Evolutionary conservation across 805 yeast species (phyloP), one percentile per base, ranked within the genome.

Genomic region (Saturnispora quitensis): DNA sequence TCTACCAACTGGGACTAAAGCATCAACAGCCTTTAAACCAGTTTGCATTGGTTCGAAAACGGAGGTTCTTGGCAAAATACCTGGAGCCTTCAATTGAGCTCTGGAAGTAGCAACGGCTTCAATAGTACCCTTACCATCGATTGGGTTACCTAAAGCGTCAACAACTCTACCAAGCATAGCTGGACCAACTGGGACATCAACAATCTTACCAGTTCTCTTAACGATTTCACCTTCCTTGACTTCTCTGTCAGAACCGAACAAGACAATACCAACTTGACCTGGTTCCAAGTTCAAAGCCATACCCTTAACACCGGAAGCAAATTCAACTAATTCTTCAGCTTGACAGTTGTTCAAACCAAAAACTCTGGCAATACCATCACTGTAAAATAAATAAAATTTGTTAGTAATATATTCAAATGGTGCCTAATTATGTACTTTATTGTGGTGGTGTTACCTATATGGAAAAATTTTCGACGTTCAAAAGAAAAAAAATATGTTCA

Each of bases 361-460:
- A 70, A 93, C 96, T 84, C 98, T 95, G 74, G 99, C 99, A 73
- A 93, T 93, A 93, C 99, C 99, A 77, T 93, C 99, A 86, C 99
- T 82, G 68, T 52, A 15, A 51, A 38, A 27, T 22, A 22, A n/a
- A 40, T 40, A 28, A 27, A 20, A 5, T 33, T 10, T 38, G 34
- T 46, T 46, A 46, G 42, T 46, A 40, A 25, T 6, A 25, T 20
- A 46, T 45, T 52, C 51, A 43, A 44, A 51, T 53, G 31, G 48
- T 45, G 40, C 12, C n/a, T 33, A 24, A 50, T 4, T 22, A 40
- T 9, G 8, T 33, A 48, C 9, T 42, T 20, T 25, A 13, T 12
- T 35, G 18, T 36, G 24, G 22, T 38, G n/a, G 20, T n/a, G 18
- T n/a, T 35, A 35, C 5, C 40, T 3, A 5, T 15, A 8, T 7